Conservation (phyloP, 495 filamentous ascomycete species). For the Peziza echinospora region DNA sequence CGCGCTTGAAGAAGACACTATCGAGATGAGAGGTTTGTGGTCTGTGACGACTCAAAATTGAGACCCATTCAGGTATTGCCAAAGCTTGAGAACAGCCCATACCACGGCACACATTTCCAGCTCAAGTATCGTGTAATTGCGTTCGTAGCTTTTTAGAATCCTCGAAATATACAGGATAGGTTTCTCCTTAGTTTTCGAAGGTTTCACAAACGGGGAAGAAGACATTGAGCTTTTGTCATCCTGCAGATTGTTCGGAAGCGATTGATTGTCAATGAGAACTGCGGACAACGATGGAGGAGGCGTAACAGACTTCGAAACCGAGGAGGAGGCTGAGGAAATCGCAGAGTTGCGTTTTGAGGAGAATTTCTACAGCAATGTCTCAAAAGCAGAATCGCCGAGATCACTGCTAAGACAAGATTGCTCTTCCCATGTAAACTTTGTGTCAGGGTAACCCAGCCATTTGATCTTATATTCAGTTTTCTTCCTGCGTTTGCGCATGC, state of each 20-base stretch:
- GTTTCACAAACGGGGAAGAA: background rate
- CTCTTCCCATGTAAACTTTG: background rate
- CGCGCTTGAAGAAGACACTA: background rate
- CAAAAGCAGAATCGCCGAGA: background rate
- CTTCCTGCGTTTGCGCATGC: background rate
- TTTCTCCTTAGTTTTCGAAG: background rate
- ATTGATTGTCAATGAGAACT: no score
- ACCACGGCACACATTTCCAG: background rate
- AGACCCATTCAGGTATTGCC: constrained; percentile 1
- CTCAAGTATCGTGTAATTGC: background rate
- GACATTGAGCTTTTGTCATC: background rate
- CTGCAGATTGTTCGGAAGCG: no score
- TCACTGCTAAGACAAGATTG: background rate
- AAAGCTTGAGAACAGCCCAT: constrained; percentile 1
- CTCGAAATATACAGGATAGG: constrained; percentile 2
- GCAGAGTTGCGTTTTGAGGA: no score
- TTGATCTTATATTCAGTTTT: background rate
- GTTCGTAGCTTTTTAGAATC: background rate
- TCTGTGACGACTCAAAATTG: background rate
- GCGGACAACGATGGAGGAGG: no score
- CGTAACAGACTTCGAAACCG: no score
- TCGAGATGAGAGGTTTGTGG: background rate
- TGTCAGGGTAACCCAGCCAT: background rate
- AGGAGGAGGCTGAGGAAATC: no score
- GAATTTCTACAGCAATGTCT: background rate